Percentiles rank a stretch among this genome's conserved stretches.
Evolutionary conservation across 2,329 filamentous ascomycete species (phyloP).

Genomic region (Pseudogymnoascus pannorum): DNA sequence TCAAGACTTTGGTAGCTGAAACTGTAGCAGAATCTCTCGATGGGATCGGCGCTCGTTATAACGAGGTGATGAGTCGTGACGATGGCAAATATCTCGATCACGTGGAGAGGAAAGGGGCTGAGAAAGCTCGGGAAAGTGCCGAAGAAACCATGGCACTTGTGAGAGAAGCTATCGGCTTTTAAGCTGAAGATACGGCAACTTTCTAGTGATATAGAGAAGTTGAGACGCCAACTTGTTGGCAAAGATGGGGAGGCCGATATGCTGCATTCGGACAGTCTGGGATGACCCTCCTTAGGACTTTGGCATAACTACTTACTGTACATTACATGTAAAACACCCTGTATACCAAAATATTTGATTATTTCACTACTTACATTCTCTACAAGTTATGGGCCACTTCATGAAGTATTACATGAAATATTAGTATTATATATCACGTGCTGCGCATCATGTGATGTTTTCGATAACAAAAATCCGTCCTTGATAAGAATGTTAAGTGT

Average conservation of each 20-base stretch:
- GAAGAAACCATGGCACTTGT: constrained; percentile 40
- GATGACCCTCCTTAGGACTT: background rate
- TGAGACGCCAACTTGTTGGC: background rate
- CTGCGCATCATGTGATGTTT: background rate
- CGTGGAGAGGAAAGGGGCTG: constrained; percentile 51
- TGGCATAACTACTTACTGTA: background rate
- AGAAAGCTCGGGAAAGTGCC: constrained; percentile 56
- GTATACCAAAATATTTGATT: background rate
- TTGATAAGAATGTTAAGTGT: background rate
- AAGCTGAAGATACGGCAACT: background rate
- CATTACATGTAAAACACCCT: background rate
- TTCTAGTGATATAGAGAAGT: background rate
- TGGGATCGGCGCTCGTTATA: constrained; percentile 50
- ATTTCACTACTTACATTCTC: background rate
- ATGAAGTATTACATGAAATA: background rate
- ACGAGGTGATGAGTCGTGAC: constrained; percentile 40
- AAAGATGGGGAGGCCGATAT: background rate
- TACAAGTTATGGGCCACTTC: background rate
- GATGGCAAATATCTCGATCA: constrained; percentile 47
- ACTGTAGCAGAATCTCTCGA: constrained; percentile 46
- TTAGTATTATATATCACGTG: background rate
- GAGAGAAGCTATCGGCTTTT: constrained; percentile 36
- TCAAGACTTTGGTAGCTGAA: constrained; percentile 59
- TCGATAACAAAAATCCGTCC: background rate
- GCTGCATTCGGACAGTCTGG: background rate